Conservation (phyloP, 1,284 basidiomycete genomes). For the Lignosus rhinocerotis region DNA sequence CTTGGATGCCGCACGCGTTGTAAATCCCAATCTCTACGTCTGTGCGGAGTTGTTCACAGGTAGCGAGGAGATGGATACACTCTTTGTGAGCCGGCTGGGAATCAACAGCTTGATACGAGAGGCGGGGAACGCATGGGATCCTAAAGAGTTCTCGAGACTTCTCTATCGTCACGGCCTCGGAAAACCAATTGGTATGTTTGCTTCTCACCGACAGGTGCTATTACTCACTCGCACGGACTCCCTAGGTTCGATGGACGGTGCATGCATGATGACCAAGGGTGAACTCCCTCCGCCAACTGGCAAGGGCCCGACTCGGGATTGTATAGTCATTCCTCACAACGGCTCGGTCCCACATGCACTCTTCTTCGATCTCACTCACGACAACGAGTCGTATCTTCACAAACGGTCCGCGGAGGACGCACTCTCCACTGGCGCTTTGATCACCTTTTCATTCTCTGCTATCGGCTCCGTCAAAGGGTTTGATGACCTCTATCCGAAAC, state of each 20-base stretch:
- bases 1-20: conserved; percentile 87
- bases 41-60: conserved; percentile 98
- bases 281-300: conserved; percentile 79
- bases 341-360: conserved; percentile 90
- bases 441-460: conserved; percentile 84
- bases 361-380: conserved; percentile 93
- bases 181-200: conserved; percentile 78
- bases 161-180: conserved; percentile 87
- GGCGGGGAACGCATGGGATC: conserved; percentile 86
- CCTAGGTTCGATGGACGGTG: conserved; percentile 87
- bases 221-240: background rate
- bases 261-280: conserved; percentile 75
- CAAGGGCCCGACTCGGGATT: conserved; percentile 73
- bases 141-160: conserved; percentile 84
- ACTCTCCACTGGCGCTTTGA: conserved; percentile 86
- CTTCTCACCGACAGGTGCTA: background rate
- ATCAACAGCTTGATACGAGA: conserved; percentile 92
- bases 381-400: conserved; percentile 88
- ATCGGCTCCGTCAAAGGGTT: conserved; percentile 94
- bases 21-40: conserved; percentile 91
- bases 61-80: conserved; percentile 88
- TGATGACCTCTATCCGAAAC: conserved; percentile 93
- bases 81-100: conserved; percentile 89
- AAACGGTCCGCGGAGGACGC: conserved; percentile 93
- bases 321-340: conserved; percentile 75